Base-by-base conservation (phyloP, 2,329 filamentous ascomycete genomes). In the Cercospora sp. region DNA sequence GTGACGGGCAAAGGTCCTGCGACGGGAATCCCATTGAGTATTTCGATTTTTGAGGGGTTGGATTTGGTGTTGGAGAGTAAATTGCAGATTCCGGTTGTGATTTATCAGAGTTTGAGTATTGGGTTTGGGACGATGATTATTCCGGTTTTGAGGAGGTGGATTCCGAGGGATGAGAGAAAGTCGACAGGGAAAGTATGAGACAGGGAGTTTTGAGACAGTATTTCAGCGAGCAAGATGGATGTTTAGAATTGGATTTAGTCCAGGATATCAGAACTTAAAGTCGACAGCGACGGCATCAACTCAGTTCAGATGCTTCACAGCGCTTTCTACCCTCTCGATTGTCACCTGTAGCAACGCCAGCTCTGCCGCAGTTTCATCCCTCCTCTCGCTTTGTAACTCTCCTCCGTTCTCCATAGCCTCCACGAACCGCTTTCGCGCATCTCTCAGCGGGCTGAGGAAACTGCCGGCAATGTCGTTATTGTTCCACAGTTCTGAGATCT, bases 1-100 rank as follows among this genome's bases (percentile, higher is more conserved):
- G 89, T 88, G 28, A 89, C 90, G 0, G 90, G 90, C 13, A 93
- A 93, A 78, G 91, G 90, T 2, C 89, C 89, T 1, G 88, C 87
- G 2, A 82, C 92, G 66, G 89, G 90, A 0, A 90, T 92, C 7
- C 90, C 90, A 0, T 76, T 92, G 30, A 84, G 87, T 61, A 86
- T 87, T 33, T 86, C 90, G 67, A 91, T 92, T 86, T 92, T 89
- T 82, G 80, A 82, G 13, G 82, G 85, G 13, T 79, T 87, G 9
- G 83, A 85, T 70, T 78, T 86, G 53, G 78, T 86, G 45, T 84
- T 86, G 20, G 82, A 86, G 68, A 84, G 86, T 0, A 87, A 86
- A 71, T 84, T 90, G 57, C 86, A 89, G 75, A 86, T 90, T 31
- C 88, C 89, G 0, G 86, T 90, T 16, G 80, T 90, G 45, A 80